A percentile compares a stretch with the other conserved stretches of the same genome.
phyloP scores from a whole-genome alignment of 129 eudicot species.

The Chrysanthemum seticuspe region DNA sequence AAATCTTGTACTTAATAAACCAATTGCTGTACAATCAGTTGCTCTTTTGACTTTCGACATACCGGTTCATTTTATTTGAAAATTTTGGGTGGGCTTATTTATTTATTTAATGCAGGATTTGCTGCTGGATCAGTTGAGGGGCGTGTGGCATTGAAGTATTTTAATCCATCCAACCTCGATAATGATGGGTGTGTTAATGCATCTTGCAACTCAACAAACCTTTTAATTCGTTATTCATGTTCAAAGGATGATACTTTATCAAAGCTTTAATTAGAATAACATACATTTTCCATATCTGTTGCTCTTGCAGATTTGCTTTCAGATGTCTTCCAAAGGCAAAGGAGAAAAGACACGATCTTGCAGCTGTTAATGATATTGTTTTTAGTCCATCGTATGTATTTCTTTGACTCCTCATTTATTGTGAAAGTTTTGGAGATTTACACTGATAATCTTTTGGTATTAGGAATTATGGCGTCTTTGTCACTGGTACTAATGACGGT shows the following conservation, averaged over 20 bases:
- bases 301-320: slow-evolving; percentile 64
- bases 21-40: not conserved
- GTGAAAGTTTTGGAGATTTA: slow-evolving; percentile 15
- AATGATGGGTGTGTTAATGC: slow-evolving; percentile 61
- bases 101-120: slow-evolving; percentile 54
- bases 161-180: slow-evolving; percentile 38
- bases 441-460: slow-evolving; percentile 13
- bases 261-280: slow-evolving; percentile 10
- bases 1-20: not conserved
- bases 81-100: not conserved
- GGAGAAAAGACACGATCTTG: slow-evolving; percentile 53
- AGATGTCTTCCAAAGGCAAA: slow-evolving; percentile 77
- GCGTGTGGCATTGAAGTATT: slow-evolving; percentile 63
- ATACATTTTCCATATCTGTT: slow-evolving; percentile 9
- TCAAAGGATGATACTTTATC: not conserved
- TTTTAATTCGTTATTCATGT: not conserved
- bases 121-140: slow-evolving; percentile 94
- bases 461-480: slow-evolving; percentile 58
- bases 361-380: slow-evolving; percentile 87
- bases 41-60: not conserved
- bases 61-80: slow-evolving; percentile 6
- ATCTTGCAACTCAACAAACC: slow-evolving; percentile 17
- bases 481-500: slow-evolving; percentile 87
- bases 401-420: slow-evolving; percentile 11
- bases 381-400: slow-evolving; percentile 85